Base-by-base conservation (phyloP, 2,329 filamentous ascomycete species). In the Fusarium hostae region DNA sequence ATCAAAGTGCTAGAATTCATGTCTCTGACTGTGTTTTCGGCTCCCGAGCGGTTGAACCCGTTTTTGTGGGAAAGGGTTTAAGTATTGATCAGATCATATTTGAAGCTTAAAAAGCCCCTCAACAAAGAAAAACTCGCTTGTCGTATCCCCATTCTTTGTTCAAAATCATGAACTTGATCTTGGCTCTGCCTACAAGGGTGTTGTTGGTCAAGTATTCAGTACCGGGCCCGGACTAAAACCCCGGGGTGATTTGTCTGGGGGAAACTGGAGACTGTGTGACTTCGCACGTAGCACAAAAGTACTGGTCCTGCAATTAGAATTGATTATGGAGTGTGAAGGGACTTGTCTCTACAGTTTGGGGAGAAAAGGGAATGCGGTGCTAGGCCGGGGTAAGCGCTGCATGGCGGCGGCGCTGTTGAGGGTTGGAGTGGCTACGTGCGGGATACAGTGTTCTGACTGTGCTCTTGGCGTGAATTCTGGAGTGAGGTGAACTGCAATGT, bases 301-400 rank as follows among this genome's bases (percentile, higher is more conserved):
- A 68, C 30, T 47, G 24, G 37, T n/a, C 9, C 22, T 30, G 43
- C 35, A 12, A 13, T n/a, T 20, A 18, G 16, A 16, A 6, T 9
- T 15, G 37, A 26, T 32, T 35, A 39, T 26, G 22, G 40, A 37
- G 44, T 35, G 15, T 10, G 12, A 22, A 18, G 22, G 35, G 40
- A 67, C 56, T 28, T 57, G 9, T 5, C 6, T 30, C 12, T 45
- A 40, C 45, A 57, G 39, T 61, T 12, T 39, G 37, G 13, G 52
- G 28, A 44, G 43, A 41, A 51, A 68, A 70, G 47, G 59, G 69
- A 54, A 22, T 39, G 52, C 39, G 52, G 52, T 51, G 57, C 44
- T 48, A 59, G 55, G 40, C 74, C 68, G 74, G 74, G 72, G 73
- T 74, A 75, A 52, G 72, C 65, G 74, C 74, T 75, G 74, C 68